phyloP scores from a whole-genome alignment of 192 early-diverging fungal genomes.

The Coemansia aciculifera region DNA sequence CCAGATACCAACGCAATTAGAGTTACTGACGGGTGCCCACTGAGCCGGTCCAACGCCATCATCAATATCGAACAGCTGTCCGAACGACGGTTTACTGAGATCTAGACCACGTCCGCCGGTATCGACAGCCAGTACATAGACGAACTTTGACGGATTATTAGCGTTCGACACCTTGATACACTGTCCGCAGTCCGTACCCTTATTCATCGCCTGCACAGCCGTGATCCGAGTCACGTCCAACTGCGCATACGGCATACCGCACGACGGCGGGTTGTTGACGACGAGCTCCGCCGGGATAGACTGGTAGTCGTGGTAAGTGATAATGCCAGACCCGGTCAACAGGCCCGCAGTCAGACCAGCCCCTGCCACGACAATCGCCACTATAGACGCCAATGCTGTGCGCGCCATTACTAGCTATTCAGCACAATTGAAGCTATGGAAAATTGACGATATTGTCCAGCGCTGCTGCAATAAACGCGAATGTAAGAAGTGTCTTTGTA shows the following conservation, averaged over 20 bases:
- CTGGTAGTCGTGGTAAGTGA: conserved; percentile 56
- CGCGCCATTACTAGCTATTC: background rate
- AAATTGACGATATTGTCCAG: background rate
- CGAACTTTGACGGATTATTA: conserved; percentile 43
- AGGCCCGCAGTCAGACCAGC: conserved; percentile 3
- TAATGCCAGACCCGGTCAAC: conserved; percentile 43
- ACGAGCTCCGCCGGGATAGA: conserved; percentile 38
- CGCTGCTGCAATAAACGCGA: background rate
- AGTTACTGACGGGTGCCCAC: conserved; percentile 47
- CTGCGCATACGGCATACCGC: conserved; percentile 58
- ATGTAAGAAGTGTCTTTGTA: conserved; percentile 5
- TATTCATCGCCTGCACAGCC: conserved; percentile 53
- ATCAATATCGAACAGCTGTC: conserved; percentile 51
- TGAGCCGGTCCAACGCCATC: conserved; percentile 52
- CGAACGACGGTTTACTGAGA: conserved; percentile 55
- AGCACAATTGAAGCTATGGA: background rate
- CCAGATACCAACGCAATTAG: conserved; percentile 54
- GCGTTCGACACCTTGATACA: conserved; percentile 56
- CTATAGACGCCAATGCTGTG: conserved; percentile 1
- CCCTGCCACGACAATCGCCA: conserved; percentile 8
- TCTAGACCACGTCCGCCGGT: conserved; percentile 58
- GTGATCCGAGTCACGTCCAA: conserved; percentile 59
- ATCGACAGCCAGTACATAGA: conserved; percentile 60
- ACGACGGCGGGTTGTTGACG: conserved; percentile 55
- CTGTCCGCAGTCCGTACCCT: conserved; percentile 49